Conservation (phyloP, 2,329 filamentous ascomycete genomes). For the Dactylella cylindrospora region DNA sequence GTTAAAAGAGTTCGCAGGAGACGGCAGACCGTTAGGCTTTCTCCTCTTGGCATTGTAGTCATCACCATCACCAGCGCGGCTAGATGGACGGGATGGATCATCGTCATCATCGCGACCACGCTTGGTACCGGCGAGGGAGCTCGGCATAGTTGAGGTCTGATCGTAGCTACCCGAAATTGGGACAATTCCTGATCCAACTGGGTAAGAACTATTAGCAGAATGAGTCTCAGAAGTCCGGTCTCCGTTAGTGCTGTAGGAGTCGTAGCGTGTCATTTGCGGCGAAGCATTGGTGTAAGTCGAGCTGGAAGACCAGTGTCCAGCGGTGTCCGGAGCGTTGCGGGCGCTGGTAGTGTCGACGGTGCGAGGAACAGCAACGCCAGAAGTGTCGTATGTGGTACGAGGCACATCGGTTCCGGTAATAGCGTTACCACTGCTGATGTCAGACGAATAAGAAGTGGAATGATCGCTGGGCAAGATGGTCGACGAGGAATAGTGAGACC, state of each 20-base stretch:
- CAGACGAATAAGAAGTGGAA: conserved; percentile 64
- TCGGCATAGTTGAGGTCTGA: conserved; percentile 40
- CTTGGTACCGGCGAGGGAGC: conserved; percentile 57
- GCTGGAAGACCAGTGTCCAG: conserved; percentile 26
- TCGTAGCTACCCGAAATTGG: conserved; percentile 45
- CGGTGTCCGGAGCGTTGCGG: conserved; percentile 25
- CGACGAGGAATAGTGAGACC: conserved; percentile 64
- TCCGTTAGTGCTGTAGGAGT: conserved; percentile 67
- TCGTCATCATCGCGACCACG: conserved; percentile 66
- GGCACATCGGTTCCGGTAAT: conserved; percentile 43
- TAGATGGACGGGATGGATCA: conserved; percentile 66
- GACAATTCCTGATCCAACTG: conserved; percentile 44
- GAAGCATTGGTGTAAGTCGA: conserved; percentile 37
- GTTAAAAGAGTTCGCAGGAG: conserved; percentile 38
- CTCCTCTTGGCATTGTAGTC: conserved; percentile 40
- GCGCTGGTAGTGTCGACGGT: conserved; percentile 34
- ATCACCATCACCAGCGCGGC: conserved; percentile 55
- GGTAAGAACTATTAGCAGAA: conserved; percentile 57
- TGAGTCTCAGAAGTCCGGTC: conserved; percentile 70
- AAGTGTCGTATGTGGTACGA: conserved; percentile 35
- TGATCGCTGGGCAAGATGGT: conserved; percentile 68
- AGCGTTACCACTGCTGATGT: conserved; percentile 26
- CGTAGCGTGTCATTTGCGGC: conserved; percentile 79
- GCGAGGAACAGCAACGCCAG: conserved; percentile 39
- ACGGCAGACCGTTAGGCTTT: conserved; percentile 36